phyloP scores from a whole-genome alignment of 1,284 basidiomycete genomes.

The Pyrrhoderma lamaoense region DNA sequence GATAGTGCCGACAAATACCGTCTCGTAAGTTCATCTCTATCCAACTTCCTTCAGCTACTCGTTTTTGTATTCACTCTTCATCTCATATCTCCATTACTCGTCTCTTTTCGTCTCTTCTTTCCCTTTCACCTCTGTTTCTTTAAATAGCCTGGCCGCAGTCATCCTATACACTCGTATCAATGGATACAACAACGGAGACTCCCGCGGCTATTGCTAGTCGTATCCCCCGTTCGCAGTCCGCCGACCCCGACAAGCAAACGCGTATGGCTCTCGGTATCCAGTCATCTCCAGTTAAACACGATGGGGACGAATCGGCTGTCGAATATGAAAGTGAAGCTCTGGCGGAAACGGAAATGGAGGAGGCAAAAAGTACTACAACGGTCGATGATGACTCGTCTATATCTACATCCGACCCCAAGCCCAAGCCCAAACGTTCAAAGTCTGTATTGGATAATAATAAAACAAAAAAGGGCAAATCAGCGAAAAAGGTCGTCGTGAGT shows the following conservation, averaged over 20 bases:
- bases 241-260: constrained; percentile 55
- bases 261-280: constrained; percentile 51
- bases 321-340: constrained; percentile 20
- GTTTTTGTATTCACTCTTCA: too few species aligned
- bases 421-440: constrained; percentile 49
- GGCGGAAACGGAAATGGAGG: constrained; percentile 13
- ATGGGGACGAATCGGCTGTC: constrained; percentile 15
- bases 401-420: constrained; percentile 40
- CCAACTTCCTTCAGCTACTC: too few species aligned
- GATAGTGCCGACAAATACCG: too few species aligned
- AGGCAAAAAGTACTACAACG: constrained; percentile 36
- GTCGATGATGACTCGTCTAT: constrained; percentile 56
- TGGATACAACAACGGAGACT: constrained; percentile 20
- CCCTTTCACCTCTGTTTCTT: too few species aligned
- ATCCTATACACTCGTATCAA: too few species aligned
- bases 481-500: constrained; percentile 69
- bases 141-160: too few species aligned
- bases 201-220: constrained; percentile 26
- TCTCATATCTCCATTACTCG: too few species aligned
- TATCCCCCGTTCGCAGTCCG: constrained; percentile 68
- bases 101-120: too few species aligned
- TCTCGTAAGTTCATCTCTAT: too few species aligned
- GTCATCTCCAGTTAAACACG: constrained; percentile 18
- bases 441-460: constrained; percentile 41
- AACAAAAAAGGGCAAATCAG: constrained; percentile 35